phyloP scores from a whole-genome alignment of 495 filamentous ascomycete genomes.

The Neurospora cerealis region DNA sequence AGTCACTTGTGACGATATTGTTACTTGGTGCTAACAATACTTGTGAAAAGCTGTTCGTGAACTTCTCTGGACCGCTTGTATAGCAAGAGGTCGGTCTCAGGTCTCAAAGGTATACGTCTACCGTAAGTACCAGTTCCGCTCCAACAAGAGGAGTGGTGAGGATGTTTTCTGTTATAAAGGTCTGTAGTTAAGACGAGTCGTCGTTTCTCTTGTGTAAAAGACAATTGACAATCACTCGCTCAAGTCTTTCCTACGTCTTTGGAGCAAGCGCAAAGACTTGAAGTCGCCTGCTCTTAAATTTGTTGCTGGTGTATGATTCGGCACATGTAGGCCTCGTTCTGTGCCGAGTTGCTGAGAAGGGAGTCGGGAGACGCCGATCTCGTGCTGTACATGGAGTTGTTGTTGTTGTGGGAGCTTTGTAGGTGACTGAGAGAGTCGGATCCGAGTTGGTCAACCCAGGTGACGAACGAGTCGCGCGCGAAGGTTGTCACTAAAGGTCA shows the following conservation, averaged over 20 bases:
- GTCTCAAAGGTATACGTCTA: background rate
- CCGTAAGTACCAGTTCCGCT: background rate
- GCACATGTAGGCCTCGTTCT: constrained; percentile 17
- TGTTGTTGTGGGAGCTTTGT: background rate
- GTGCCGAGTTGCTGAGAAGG: constrained; percentile 16
- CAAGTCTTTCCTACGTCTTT: constrained; percentile 46
- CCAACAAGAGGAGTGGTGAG: background rate
- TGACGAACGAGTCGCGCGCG: background rate
- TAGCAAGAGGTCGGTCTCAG: constrained; percentile 4
- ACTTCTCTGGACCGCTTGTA: background rate
- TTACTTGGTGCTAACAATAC: background rate
- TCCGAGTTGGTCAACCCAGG: background rate
- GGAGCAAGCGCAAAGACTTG: constrained; percentile 51
- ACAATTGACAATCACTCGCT: constrained; percentile 3
- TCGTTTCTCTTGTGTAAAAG: constrained; percentile 3
- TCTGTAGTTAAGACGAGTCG: background rate
- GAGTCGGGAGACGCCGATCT: constrained; percentile 8
- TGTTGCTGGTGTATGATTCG: constrained; percentile 21
- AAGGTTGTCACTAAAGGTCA: background rate
- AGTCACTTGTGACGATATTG: background rate
- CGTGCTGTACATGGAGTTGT: constrained; percentile 13
- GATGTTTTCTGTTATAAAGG: background rate
- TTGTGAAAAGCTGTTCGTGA: background rate
- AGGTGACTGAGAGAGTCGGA: background rate
- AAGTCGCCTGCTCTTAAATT: constrained; percentile 41